phyloP scores from a whole-genome alignment of 441 rosid genomes.

The Capsella rubella region DNA sequence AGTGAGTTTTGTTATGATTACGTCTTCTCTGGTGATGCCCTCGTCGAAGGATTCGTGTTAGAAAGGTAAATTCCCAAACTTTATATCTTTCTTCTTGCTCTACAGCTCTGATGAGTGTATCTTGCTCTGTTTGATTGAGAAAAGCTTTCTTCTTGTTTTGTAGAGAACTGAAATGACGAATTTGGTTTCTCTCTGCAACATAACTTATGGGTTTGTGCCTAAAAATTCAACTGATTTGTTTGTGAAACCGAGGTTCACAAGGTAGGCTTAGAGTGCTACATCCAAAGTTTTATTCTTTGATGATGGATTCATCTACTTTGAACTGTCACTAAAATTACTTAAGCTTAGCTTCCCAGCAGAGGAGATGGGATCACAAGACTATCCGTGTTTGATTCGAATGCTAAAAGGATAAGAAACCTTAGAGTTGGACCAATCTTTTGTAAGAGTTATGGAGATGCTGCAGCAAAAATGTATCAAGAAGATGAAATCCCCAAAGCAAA shows the following conservation, averaged over 20 bases:
- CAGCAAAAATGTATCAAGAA: conserved; percentile 29
- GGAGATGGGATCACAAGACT: conserved; percentile 29
- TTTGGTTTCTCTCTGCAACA: conserved; percentile 37
- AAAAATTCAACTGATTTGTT: conserved; percentile 10
- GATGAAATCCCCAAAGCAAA: conserved; percentile 58
- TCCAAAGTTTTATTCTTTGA: conserved; percentile 25
- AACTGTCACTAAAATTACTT: conserved; percentile 29
- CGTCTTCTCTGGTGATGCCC: not conserved
- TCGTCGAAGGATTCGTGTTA: conserved; percentile 17
- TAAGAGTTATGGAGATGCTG: conserved; percentile 24
- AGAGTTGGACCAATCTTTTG: conserved; percentile 23
- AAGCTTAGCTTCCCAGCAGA: conserved; percentile 40
- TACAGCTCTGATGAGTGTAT: not conserved
- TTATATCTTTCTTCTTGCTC: not conserved
- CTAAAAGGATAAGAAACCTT: conserved; percentile 15
- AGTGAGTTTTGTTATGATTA: not conserved
- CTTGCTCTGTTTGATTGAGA: not conserved
- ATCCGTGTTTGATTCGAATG: not conserved
- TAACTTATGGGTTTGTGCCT: conserved; percentile 22
- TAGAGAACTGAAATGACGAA: conserved; percentile 36
- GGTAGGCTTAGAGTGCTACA: conserved; percentile 33
- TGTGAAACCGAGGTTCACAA: conserved; percentile 25
- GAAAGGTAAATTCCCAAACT: conserved; percentile 33
- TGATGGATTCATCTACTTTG: conserved; percentile 13
- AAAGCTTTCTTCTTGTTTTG: not conserved